Base-by-base conservation (phyloP, 306 rosid genomes). In the Begonia peltatifolia region DNA sequence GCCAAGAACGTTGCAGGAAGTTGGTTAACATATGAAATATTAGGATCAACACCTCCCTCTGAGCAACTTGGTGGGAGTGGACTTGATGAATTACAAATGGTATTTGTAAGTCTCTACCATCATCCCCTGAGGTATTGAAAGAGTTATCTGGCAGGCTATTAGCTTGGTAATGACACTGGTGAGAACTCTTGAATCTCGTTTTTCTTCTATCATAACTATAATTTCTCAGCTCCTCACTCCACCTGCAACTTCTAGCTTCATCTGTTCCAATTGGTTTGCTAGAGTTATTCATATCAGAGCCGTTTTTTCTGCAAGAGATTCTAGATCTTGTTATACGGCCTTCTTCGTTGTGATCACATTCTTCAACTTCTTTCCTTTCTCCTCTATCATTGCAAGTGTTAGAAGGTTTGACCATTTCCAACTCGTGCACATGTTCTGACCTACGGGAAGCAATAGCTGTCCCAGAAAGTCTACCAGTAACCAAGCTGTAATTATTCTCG, bases 251-350 rank as follows among this genome's bases (percentile, higher is more conserved):
- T 20, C 18, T 25, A 25, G 35, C 35, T 25, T 3, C 4, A 3
- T 25, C 59, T 63, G 56, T 62, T 60, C 59, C 52, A 41, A 11
- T 41, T 60, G 44, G 63, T 44, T 38, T 14, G 12, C 66, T 53
- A 50, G 66, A 70, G 50, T 59, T 61, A 54, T 53, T 63, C 56
- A 41, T 72, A 60, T 73, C 52, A 54, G 71, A 48, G 53, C 64
- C 66, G 41, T 51, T 51, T 47, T 72, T 63, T 48, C 36, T 68
- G 35, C 66, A 75, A 48, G 69, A 52, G 63, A 67, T 59, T 77
- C 50, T 72, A 57, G 79, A 68, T 67, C 79, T 65, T 57, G 77
- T 65, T 20, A 74, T 42, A 50, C 57, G 69, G 47, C 73, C 72
- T 53, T 71, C 49, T 57, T 48, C 30, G 61, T 17, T 49, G 64